These are phyloP conservation scores for Sutorius australiensis DNA, from an alignment of 768 basidiomycete genomes.

Conservation along the genomic window DNA sequence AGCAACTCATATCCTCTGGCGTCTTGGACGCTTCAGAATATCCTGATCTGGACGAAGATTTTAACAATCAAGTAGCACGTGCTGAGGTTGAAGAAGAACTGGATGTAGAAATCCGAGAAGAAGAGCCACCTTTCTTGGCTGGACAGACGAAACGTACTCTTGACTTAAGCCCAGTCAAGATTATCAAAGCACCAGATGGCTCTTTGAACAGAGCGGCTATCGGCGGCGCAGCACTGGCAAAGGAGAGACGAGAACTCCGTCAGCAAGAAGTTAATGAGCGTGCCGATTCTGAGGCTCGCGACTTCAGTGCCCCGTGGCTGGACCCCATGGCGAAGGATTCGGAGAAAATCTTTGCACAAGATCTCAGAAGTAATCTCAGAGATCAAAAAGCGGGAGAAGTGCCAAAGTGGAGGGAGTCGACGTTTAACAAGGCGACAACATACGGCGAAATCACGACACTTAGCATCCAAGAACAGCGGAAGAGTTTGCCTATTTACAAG, in stretches of 20 bases:
- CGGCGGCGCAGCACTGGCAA: constrained; percentile 88
- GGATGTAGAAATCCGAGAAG: constrained; percentile 95
- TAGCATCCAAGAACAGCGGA: constrained; percentile 92
- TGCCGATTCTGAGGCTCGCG: constrained; percentile 90
- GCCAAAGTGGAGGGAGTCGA: constrained; percentile 87
- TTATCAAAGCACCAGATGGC: constrained; percentile 98
- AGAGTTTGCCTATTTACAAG: constrained; percentile 91
- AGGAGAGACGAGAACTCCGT: constrained; percentile 90
- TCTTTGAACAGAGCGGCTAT: constrained; percentile 94
- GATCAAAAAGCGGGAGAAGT: constrained; percentile 81
- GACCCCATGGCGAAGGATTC: constrained; percentile 93
- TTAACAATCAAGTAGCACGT: constrained; percentile 67
- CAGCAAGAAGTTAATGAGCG: constrained; percentile 93
- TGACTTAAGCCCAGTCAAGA: constrained; percentile 94
- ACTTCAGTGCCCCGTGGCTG: constrained; percentile 95
- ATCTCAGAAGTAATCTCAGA: constrained; percentile 75
- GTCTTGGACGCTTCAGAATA: constrained; percentile 90
- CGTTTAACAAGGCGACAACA: constrained; percentile 93
- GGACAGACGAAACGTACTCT: constrained; percentile 96
- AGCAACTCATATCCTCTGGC: constrained; percentile 96
- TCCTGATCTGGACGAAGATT: constrained; percentile 87
- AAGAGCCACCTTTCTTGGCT: constrained; percentile 92
- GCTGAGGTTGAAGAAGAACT: constrained; percentile 94
- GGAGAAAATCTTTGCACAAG: constrained; percentile 91
- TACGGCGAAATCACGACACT: constrained; percentile 90